phyloP scores from a whole-genome alignment of 345 rosid genomes.

The Rhodomyrtus tomentosa region DNA sequence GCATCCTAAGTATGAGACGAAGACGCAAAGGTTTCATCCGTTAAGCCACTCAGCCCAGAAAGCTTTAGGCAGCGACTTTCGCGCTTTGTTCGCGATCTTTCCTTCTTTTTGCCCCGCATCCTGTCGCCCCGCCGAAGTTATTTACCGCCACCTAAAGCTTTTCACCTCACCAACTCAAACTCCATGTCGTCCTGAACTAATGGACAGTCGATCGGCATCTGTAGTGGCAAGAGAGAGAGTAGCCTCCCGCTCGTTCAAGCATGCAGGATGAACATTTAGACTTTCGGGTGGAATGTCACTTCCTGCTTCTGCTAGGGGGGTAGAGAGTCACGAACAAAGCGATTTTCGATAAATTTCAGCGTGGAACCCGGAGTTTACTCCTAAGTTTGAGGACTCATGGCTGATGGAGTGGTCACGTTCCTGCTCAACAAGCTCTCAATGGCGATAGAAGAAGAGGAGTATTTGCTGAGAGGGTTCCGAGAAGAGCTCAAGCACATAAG shows the following conservation, averaged over 20 bases:
- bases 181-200: background rate
- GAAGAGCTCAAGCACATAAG: constrained; percentile 8
- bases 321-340: background rate
- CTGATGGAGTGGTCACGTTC: constrained; percentile 14
- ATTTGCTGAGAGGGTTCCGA: background rate
- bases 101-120: background rate
- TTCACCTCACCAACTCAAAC: background rate
- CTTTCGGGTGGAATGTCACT: background rate
- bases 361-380: background rate
- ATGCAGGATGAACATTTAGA: background rate
- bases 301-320: background rate
- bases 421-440: constrained; percentile 6
- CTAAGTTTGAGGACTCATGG: constrained; percentile 4
- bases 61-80: background rate
- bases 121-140: background rate
- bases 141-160: background rate
- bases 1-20: background rate
- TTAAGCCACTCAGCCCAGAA: background rate
- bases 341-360: background rate
- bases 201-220: background rate
- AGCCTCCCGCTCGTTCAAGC: background rate
- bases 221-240: background rate
- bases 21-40: background rate
- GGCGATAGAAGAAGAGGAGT: background rate
- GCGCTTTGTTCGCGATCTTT: background rate